phyloP scores from a whole-genome alignment of 2,329 filamentous ascomycete genomes.

The Colletotrichum sublineola region DNA sequence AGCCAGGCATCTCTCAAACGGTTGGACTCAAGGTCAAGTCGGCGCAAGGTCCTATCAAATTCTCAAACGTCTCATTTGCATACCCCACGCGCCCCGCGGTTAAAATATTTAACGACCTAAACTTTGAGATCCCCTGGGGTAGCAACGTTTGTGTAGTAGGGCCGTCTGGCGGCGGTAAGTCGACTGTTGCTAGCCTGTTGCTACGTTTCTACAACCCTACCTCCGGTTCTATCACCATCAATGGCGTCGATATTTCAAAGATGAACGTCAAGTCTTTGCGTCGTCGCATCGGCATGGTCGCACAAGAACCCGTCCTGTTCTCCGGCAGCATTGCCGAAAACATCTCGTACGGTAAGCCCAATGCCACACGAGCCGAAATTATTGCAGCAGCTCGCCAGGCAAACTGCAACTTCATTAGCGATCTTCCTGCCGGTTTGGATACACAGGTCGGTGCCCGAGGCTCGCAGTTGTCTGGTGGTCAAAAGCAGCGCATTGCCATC shows the following conservation, averaged over 20 bases:
- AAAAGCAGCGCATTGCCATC: conserved; percentile 98
- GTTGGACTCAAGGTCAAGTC: conserved; percentile 83
- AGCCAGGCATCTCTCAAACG: conserved; percentile 89
- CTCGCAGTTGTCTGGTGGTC: conserved; percentile 93
- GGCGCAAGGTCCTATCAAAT: conserved; percentile 89
- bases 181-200: conserved; percentile 91
- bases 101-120: conserved; percentile 87
- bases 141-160: conserved; percentile 97
- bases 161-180: conserved; percentile 95
- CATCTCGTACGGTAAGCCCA: conserved; percentile 89
- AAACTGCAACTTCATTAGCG: conserved; percentile 96
- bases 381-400: conserved; percentile 89
- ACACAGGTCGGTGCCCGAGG: conserved; percentile 93
- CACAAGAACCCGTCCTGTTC: conserved; percentile 94
- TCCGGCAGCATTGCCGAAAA: conserved; percentile 88
- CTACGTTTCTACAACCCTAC: conserved; percentile 92
- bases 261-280: conserved; percentile 96
- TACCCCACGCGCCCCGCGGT: conserved; percentile 96
- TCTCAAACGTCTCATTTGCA: conserved; percentile 86
- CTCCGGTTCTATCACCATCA: conserved; percentile 82
- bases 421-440: conserved; percentile 95
- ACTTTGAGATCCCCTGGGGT: conserved; percentile 92
- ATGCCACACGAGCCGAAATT: conserved; percentile 84
- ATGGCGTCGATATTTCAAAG: conserved; percentile 82
- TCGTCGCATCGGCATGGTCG: conserved; percentile 92